These are phyloP conservation scores for Mycena leptocephala DNA, from an alignment of 768 basidiomycete genomes.

Conservation along the genomic window DNA sequence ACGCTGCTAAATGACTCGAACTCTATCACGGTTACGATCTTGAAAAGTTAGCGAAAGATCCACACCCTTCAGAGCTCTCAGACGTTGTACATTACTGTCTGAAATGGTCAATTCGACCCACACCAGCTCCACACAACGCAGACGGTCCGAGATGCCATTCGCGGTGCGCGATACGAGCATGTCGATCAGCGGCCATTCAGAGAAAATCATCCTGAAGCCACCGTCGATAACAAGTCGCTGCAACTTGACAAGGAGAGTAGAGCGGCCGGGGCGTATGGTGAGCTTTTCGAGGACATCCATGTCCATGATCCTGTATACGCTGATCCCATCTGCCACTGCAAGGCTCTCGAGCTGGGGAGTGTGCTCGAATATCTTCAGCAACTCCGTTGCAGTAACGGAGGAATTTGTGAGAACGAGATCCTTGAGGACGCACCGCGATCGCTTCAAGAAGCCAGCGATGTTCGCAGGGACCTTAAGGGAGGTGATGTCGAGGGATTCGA, in stretches of 20 bases:
- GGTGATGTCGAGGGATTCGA: not conserved
- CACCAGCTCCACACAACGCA: not conserved
- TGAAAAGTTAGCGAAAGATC: not conserved
- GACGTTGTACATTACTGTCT: not conserved
- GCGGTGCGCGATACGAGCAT: constrained; percentile 1
- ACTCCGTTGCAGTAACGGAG: not conserved
- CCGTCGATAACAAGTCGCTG: not conserved
- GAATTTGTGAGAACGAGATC: not conserved
- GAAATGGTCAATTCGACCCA: no score
- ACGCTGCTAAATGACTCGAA: no score
- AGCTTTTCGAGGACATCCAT: not conserved
- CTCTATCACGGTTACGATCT: not conserved
- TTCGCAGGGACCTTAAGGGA: not conserved
- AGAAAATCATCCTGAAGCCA: not conserved
- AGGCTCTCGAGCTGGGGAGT: not conserved
- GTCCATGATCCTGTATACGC: not conserved
- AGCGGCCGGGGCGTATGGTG: no score
- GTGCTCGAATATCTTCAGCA: not conserved
- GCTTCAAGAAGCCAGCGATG: not conserved
- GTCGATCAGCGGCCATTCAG: not conserved
- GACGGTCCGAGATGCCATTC: not conserved
- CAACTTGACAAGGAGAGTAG: not conserved
- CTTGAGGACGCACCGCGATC: not conserved
- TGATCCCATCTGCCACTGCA: not conserved
- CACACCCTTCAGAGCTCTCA: not conserved